Evolutionary conservation across 2,329 filamentous ascomycete species (phyloP).

Genomic region (Paecilomyces niveus): DNA sequence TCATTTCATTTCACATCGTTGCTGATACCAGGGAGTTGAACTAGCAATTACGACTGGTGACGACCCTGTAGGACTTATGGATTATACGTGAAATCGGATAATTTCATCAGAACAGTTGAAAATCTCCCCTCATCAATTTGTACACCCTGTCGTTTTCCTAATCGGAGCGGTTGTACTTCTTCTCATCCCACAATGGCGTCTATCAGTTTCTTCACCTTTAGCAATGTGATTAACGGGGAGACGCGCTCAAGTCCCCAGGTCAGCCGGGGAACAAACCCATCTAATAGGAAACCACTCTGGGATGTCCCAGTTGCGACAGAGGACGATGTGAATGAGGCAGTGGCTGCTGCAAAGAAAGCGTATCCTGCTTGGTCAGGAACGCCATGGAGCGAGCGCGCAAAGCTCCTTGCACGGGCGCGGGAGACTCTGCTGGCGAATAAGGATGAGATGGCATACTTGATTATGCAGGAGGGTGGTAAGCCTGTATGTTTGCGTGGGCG

Average conservation of each 20-base stretch:
- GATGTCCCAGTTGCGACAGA: conserved; percentile 39
- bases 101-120: background rate
- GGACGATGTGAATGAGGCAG: conserved; percentile 41
- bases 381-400: conserved; percentile 37
- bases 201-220: conserved; percentile 24
- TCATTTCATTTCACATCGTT: background rate
- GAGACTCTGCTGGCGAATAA: conserved; percentile 35
- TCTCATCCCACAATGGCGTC: background rate
- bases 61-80: too few relatives aligned
- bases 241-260: conserved; percentile 24
- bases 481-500: conserved; percentile 24
- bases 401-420: conserved; percentile 33
- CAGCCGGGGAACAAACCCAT: conserved; percentile 38
- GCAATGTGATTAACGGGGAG: conserved; percentile 42
- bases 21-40: background rate
- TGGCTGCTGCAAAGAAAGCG: conserved; percentile 39
- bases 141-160: background rate
- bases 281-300: conserved; percentile 39
- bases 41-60: too few relatives aligned
- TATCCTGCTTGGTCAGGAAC: conserved; percentile 43
- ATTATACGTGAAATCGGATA: background rate
- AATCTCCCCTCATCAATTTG: background rate
- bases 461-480: conserved; percentile 48
- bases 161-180: too few relatives aligned
- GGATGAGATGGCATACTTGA: conserved; percentile 38